Evolutionary conservation across 352 stramenopile species (phyloP), one percentile per base, ranked within the genome.

Genomic region (Globisporangium polare): DNA sequence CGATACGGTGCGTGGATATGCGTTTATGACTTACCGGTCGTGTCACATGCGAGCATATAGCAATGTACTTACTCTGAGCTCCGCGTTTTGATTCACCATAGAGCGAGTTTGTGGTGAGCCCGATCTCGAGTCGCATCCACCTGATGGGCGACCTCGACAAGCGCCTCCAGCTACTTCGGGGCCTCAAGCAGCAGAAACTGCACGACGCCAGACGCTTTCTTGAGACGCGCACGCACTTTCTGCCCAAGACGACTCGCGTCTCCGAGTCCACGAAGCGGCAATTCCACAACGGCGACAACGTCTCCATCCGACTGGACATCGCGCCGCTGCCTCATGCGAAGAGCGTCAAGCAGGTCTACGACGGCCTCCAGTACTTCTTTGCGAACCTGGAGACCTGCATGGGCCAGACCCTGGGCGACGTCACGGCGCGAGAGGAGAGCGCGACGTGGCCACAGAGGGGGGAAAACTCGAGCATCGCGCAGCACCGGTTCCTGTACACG

Each of bases 261-360:
- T 60, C 39, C 7, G 54, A 60, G 12, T 49, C 37, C 27, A 49
- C 42, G 8, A 22, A 29, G 20, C 35, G 33, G 18, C 24, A 41
- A 22, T 24, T 22, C 1, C 9, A 17, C 1, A 18, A 45, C 5
- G 54, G 54, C 37, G 54, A 60, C 15, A 52, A 15, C 7, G 49
- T 12, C 26, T 37, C 39, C 1, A 12, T 12, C 2, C 33, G 37
- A 17, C 24, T 60, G 13, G 42, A 52, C 26, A 13, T 49, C 17
- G 12, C 37, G 5, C 42, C 37, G 5, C 27, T 60, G 18, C 13
- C 18, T 1, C 20, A 43, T 17, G 54, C 42, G n/a, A 60, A 27
- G 15, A 60, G 42, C 39, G 54, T 52, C 54, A 52, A 41, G 39
- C 54, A 60, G 26, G 54, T 52, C 12, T 60, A 47, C 26, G n/a